Base-by-base conservation (phyloP, 2,329 filamentous ascomycete species). In the Zasmidium angulare region DNA sequence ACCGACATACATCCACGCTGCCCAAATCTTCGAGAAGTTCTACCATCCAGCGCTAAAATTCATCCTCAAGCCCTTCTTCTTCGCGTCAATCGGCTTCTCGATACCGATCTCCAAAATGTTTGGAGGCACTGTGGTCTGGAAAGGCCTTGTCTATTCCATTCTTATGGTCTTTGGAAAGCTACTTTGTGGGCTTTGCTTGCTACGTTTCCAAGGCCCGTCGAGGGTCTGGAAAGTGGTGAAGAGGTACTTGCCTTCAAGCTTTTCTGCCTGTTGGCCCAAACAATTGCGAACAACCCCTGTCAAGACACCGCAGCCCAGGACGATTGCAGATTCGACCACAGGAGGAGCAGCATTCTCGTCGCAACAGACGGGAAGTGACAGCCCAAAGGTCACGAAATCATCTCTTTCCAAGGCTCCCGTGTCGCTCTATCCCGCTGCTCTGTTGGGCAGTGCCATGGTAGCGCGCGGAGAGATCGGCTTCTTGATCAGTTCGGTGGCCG, bases 391-490 rank as follows among this genome's bases (percentile, higher is more conserved):
- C 22, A 22, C 10, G 19, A 20, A 1, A 53, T 60, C 4, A 68
- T 75, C 0, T 17, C 36, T 10, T 7, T 4, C 36, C 11, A 43
- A 43, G 36, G 84, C 82, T 50, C 83, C 86, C 0, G 73, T 81
- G 2, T 91, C 88, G 0, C 75, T 90, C 0, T 88, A 91, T 62
- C 88, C 89, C 0, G 81, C 86, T 0, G 79, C 82, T 0, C 85
- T 93, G 2, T 75, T 93, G 0, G 86, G 86, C 0, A 78, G 82
- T 19, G 84, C 84, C 2, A 93, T 93, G 89, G 83, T 89, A 0
- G 85, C 89, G 0, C 81, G 89, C n/a, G 89, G 90, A 0, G 90
- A 95, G 71, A 90, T 93, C 31, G 89, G 89, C 0, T 91, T 91
- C 62, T 72, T 93, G 47, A 90, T 95, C 61, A 86, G 87, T 0